Evolutionary conservation across 345 rosid species (phyloP).

Genomic region (Salix suchowensis): DNA sequence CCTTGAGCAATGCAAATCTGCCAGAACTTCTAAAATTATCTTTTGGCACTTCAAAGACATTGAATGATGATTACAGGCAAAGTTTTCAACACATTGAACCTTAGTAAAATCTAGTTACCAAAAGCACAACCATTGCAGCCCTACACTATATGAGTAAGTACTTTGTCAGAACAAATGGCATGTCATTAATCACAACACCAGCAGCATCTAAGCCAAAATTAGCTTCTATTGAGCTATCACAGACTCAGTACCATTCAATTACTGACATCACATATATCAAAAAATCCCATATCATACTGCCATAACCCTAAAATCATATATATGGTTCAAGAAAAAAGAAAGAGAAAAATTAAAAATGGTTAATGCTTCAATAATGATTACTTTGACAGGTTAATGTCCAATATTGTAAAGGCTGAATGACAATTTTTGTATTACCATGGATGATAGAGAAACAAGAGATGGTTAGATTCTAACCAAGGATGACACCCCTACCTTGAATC

Average conservation of each 20-base stretch:
- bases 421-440: neutral
- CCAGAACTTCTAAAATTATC: neutral
- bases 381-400: neutral
- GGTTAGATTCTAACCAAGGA: conserved; percentile 1
- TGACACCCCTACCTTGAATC: conserved; percentile 25
- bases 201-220: neutral
- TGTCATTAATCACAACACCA: neutral
- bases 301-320: neutral
- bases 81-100: neutral
- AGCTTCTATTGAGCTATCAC: neutral
- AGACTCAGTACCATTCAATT: neutral
- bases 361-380: neutral
- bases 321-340: neutral
- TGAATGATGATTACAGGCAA: neutral
- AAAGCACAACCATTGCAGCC: neutral
- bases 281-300: neutral
- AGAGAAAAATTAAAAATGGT: neutral
- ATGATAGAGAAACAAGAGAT: conserved; percentile 1
- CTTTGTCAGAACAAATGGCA: neutral
- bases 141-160: neutral
- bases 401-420: neutral
- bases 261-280: neutral
- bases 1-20: neutral
- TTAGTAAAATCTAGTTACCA: neutral
- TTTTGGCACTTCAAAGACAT: neutral